Evolutionary conservation across 345 rosid genomes (phyloP).

Genomic region (Euphorbia peplus): DNA sequence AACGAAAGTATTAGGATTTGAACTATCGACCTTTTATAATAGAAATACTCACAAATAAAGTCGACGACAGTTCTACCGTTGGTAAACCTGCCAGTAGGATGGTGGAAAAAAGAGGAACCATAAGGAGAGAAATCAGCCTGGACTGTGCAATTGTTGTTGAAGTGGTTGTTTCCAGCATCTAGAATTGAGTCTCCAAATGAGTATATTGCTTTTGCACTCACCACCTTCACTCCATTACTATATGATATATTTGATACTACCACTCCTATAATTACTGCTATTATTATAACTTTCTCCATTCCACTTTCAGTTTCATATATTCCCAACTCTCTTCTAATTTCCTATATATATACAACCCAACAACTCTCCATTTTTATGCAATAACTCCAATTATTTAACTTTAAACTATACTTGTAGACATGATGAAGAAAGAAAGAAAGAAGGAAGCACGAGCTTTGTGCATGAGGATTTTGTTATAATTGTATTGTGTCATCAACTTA

Average conservation of each 20-base stretch:
- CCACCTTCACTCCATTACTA: background rate
- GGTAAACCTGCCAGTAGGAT: conserved; percentile 71
- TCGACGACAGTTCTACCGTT: conserved; percentile 66
- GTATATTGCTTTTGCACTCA: conserved; percentile 41
- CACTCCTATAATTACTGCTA: background rate
- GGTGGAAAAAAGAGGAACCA: conserved; percentile 61
- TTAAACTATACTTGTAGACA: too few relatives aligned
- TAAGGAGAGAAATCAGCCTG: conserved; percentile 78
- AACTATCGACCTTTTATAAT: too few relatives aligned
- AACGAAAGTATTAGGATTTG: too few relatives aligned
- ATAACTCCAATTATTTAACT: too few relatives aligned
- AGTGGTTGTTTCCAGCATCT: conserved; percentile 68
- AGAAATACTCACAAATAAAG: conserved; percentile 51
- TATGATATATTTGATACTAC: background rate
- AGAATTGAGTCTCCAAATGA: conserved; percentile 65
- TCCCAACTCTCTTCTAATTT: background rate
- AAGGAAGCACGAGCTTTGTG: background rate
- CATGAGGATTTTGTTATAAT: background rate
- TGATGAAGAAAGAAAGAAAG: background rate
- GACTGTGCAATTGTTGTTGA: conserved; percentile 53
- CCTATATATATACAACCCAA: background rate
- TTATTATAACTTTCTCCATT: background rate
- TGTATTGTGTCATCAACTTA: background rate
- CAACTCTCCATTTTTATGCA: too few relatives aligned
- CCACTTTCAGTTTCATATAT: background rate